Evolutionary conservation across 1,139 yeast genomes (phyloP).

Genomic region (Candida sp.): DNA sequence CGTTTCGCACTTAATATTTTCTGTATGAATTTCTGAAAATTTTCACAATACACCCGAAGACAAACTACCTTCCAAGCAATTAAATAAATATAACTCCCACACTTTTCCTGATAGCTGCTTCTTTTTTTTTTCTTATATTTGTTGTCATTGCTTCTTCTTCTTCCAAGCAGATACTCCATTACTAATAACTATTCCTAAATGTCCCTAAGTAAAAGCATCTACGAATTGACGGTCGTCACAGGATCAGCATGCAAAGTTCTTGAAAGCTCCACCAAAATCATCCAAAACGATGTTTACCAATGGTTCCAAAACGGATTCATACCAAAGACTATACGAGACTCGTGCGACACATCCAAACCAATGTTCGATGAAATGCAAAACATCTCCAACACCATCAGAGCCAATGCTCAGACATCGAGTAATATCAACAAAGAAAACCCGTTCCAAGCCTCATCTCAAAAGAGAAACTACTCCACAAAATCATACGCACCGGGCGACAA

Average conservation of each 20-base stretch:
- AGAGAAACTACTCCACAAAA: slow-evolving; percentile 17
- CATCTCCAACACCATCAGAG: slow-evolving; percentile 25
- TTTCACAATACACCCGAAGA: background rate
- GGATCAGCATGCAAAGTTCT: slow-evolving; percentile 28
- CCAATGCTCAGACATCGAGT: slow-evolving; percentile 3
- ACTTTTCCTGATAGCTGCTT: background rate
- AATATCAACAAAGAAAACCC: slow-evolving; percentile 6
- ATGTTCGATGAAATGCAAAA: slow-evolving; percentile 33
- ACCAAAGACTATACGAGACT: slow-evolving; percentile 21
- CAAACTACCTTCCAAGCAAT: background rate
- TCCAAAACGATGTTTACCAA: slow-evolving; percentile 23
- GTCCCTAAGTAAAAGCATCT: slow-evolving; percentile 19
- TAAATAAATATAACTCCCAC: background rate
- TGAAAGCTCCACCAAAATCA: slow-evolving; percentile 23
- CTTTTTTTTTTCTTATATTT: background rate
- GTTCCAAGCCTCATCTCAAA: slow-evolving; percentile 11
- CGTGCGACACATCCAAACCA: slow-evolving; percentile 21
- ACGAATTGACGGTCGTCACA: slow-evolving; percentile 32
- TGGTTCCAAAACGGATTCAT: slow-evolving; percentile 21
- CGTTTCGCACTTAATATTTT: background rate
- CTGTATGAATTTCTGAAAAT: background rate
- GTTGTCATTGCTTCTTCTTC: background rate
- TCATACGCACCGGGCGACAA: slow-evolving; percentile 13
- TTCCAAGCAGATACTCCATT: background rate
- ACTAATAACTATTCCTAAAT: slow-evolving; percentile 3